These are phyloP conservation scores for Aspergillus incahuasiensis DNA, from an alignment of 495 filamentous ascomycete genomes.

Conservation along the genomic window DNA sequence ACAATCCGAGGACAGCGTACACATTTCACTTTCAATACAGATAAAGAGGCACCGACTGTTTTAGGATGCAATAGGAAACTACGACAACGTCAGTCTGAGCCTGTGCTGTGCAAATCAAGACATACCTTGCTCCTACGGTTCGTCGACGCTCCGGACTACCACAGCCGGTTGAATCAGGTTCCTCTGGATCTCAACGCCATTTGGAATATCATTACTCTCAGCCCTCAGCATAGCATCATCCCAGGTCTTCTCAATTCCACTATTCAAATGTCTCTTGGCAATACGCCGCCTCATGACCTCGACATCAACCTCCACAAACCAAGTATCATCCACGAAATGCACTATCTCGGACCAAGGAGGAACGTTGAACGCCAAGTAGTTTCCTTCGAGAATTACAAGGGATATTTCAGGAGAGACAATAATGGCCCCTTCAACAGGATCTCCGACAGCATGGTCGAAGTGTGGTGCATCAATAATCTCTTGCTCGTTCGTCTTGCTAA, in stretches of 20 bases:
- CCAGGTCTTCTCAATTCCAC: conserved; percentile 37
- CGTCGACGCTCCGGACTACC: conserved; percentile 24
- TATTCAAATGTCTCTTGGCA: conserved; percentile 32
- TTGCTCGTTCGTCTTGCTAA: no score
- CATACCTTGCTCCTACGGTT: not conserved
- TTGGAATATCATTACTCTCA: conserved; percentile 40
- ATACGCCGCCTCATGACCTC: conserved; percentile 29
- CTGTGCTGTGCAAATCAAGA: no score
- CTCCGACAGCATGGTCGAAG: no score
- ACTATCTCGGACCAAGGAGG: not conserved
- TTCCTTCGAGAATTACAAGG: no score
- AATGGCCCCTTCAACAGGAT: no score
- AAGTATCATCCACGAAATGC: conserved; percentile 25
- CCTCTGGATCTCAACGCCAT: conserved; percentile 23
- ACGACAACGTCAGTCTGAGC: no score
- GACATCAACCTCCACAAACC: conserved; percentile 37
- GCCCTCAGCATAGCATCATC: conserved; percentile 36
- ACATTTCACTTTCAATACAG: no score
- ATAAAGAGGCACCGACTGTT: no score
- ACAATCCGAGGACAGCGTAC: no score
- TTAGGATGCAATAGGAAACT: no score
- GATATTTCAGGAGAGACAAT: no score
- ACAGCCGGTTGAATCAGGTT: conserved; percentile 27
- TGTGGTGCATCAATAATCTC: no score
- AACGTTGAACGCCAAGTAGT: conserved; percentile 15